Conservation (phyloP, 1,139 yeast species). For the Pichia sp. region DNA sequence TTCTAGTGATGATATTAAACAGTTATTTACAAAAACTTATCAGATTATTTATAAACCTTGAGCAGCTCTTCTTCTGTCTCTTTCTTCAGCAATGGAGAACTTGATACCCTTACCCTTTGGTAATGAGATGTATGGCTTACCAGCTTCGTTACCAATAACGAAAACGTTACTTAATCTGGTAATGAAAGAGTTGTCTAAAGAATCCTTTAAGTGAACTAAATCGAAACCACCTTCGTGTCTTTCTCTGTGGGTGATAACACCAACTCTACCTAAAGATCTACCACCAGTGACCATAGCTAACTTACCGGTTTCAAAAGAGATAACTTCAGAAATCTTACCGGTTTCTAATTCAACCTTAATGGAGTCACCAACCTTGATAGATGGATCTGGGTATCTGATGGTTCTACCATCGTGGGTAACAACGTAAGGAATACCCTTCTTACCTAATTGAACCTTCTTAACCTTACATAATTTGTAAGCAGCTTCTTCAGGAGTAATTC, state of each 20-base stretch:
- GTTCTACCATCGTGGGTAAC: slow-evolving; percentile 99
- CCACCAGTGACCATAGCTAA: slow-evolving; percentile 98
- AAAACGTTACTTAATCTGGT: slow-evolving; percentile 97
- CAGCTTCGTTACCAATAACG: slow-evolving; percentile 89
- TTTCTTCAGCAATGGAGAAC: slow-evolving; percentile 96
- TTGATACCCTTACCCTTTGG: slow-evolving; percentile 99
- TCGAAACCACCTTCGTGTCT: slow-evolving; percentile 99
- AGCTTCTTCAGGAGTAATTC: slow-evolving; percentile 98
- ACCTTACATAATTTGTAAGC: slow-evolving; percentile 96
- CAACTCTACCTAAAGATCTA: slow-evolving; percentile 99
- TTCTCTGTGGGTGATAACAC: slow-evolving; percentile 97
- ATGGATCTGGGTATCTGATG: slow-evolving; percentile 98
- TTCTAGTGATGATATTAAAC: background rate
- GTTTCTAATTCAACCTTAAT: slow-evolving; percentile 94
- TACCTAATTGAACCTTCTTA: slow-evolving; percentile 95
- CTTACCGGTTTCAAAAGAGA: slow-evolving; percentile 94
- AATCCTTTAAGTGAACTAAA: slow-evolving; percentile 96
- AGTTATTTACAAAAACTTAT: too few species aligned
- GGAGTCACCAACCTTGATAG: slow-evolving; percentile 92
- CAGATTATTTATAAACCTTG: slow-evolving; percentile 29
- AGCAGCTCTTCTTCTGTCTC: slow-evolving; percentile 97
- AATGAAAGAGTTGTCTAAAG: slow-evolving; percentile 95
- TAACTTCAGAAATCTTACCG: slow-evolving; percentile 86
- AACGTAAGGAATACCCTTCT: slow-evolving; percentile 95
- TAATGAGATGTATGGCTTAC: slow-evolving; percentile 93